A percentile compares a stretch with the other conserved stretches of the same genome.
Conservation (phyloP, 441 rosid species). For the Euphorbia celastroides region DNA sequence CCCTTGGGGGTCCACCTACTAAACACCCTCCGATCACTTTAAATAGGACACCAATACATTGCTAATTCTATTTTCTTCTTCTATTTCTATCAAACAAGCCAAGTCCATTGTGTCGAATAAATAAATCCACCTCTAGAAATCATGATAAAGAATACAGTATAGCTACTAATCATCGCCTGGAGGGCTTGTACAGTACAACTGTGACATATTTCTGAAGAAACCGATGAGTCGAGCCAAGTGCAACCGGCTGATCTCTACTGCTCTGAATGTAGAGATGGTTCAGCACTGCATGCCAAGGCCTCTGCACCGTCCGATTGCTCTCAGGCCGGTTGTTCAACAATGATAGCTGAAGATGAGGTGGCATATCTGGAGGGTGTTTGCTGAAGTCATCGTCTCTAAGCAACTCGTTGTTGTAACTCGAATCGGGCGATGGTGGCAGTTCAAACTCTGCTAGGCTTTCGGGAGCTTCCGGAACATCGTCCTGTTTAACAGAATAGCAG, state of each 20-base stretch:
- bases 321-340: slow-evolving; percentile 21
- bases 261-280: slow-evolving; percentile 52
- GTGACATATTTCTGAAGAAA: slow-evolving; percentile 57
- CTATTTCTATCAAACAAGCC: slow-evolving; percentile 4
- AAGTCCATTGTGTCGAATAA: slow-evolving; percentile 13
- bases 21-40: no score
- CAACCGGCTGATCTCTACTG: slow-evolving; percentile 34
- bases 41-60: neutral
- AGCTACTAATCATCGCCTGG: slow-evolving; percentile 24
- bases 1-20: no score
- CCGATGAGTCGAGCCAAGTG: slow-evolving; percentile 47
- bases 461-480: slow-evolving; percentile 37
- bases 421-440: slow-evolving; percentile 46
- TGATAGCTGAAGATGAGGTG: slow-evolving; percentile 41
- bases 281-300: slow-evolving; percentile 33
- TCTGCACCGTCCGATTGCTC: slow-evolving; percentile 17
- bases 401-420: slow-evolving; percentile 42
- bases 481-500: slow-evolving; percentile 25
- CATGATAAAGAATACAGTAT: slow-evolving; percentile 8
- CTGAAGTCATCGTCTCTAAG: slow-evolving; percentile 35
- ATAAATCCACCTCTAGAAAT: neutral
- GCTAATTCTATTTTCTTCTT: neutral
- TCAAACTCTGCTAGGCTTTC: slow-evolving; percentile 39
- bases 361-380: slow-evolving; percentile 52
- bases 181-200: slow-evolving; percentile 48